Evolutionary conservation across 1,284 basidiomycete species (phyloP).

Genomic region (Anthracocystis walkeri): DNA sequence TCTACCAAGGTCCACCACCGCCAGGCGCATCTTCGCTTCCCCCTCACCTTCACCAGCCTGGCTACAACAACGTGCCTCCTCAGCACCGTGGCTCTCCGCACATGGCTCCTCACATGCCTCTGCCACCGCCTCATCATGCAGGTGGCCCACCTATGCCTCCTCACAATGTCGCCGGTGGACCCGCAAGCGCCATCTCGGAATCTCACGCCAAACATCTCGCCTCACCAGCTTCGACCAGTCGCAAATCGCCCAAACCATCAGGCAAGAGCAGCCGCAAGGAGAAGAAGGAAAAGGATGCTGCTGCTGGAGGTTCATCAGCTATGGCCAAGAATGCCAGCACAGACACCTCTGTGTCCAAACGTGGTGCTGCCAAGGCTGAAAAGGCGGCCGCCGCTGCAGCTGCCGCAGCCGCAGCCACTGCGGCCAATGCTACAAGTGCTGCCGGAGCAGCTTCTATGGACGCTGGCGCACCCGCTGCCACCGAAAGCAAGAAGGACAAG

Average conservation of each 20-base stretch:
- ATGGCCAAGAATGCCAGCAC: conserved; percentile 49
- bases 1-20: conserved; percentile 37
- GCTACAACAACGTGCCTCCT: conserved; percentile 32
- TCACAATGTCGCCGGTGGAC: conserved; percentile 26
- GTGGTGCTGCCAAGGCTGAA: conserved; percentile 36
- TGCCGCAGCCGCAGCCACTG: conserved; percentile 17
- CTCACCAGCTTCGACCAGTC: conserved; percentile 38
- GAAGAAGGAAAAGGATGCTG: conserved; percentile 46
- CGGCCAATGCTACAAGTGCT: conserved; percentile 6
- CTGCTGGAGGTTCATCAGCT: conserved; percentile 21
- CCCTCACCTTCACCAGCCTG: conserved; percentile 43
- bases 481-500: conserved; percentile 56
- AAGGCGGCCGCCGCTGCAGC: conserved; percentile 38
- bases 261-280: conserved; percentile 37
- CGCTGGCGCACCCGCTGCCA: conserved; percentile 18
- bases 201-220: conserved; percentile 44
- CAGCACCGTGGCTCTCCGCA: conserved; percentile 44
- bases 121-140: conserved; percentile 34
- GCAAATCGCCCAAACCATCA: conserved; percentile 41
- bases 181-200: conserved; percentile 38
- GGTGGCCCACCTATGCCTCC: conserved; percentile 25
- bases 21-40: conserved; percentile 34
- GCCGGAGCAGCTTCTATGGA: conserved; percentile 16
- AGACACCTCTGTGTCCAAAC: conserved; percentile 37
- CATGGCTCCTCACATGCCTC: conserved; percentile 42